Evolutionary conservation across 768 basidiomycete species (phyloP), one percentile per base, ranked within the genome.

Genomic region (Amanita pseudoporphyria): DNA sequence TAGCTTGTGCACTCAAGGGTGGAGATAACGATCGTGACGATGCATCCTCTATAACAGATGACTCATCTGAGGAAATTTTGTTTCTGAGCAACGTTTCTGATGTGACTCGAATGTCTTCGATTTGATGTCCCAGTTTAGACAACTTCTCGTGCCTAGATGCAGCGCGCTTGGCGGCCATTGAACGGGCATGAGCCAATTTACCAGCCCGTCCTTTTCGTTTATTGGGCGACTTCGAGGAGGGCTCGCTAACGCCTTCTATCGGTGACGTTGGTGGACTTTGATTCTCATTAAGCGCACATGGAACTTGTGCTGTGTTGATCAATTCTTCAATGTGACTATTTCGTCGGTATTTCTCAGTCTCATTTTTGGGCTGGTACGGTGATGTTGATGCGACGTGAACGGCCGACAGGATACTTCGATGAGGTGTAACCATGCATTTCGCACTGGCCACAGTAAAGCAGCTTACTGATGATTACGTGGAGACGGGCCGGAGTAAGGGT

Each of bases 121-220:
- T 40, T 19, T 32, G 35, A 33, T 13, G 22, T 18, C 47, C 38
- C 28, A 41, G 38, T 33, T 37, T 38, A 24, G 35, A 28, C 36
- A 48, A 18, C n/a, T 40, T 49, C 18, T n/a, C 38, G 14, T 32
- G 54, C 48, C 62, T 66, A 33, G 55, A 53, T 16, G 57, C 55
- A 7, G 57, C 39, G 37, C 69, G 64, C 37, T 62, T 60, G 14
- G 69, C 65, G 33, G 71, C 62, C n/a, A n/a, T 14, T 67, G 64
- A 48, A 64, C 56, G 24, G 26, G 46, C 14, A 37, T 41, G 41
- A 13, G 14, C 26, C 41, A 28, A 5, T 16, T 14, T 43, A 14
- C 14, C 24, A n/a, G 28, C 26, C 9, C 26, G 26, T 28, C 6
- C 39, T 49, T 5, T 45, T 35, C 33, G 18, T 16, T 41, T 35